These are phyloP conservation scores for Chenopodium suecicum DNA, from an alignment of 148 eudicot genomes.

Conservation along the genomic window DNA sequence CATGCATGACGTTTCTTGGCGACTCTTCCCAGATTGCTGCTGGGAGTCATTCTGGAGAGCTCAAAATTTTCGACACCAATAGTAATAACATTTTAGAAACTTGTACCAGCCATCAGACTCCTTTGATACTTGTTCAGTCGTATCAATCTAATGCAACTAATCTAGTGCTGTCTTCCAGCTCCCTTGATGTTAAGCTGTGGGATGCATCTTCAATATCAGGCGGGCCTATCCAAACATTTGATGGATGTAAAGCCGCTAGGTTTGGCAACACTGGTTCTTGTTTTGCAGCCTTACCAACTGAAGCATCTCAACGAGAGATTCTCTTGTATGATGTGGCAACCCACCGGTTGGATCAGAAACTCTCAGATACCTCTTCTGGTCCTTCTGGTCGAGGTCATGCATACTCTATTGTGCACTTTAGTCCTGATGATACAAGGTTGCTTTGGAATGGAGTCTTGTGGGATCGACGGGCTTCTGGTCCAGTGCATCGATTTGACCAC, in stretches of 20 bases:
- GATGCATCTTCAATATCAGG: constrained; percentile 71
- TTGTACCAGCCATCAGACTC: constrained; percentile 61
- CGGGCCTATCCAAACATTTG: constrained; percentile 90
- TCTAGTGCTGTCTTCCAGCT: constrained; percentile 75
- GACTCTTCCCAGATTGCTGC: constrained; percentile 84
- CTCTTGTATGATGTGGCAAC: constrained; percentile 78
- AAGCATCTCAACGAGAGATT: constrained; percentile 61
- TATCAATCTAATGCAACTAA: constrained; percentile 53
- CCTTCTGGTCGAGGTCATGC: constrained; percentile 59
- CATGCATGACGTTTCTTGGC: constrained; percentile 82
- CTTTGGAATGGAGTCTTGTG: constrained; percentile 96
- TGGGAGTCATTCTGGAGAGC: constrained; percentile 88
- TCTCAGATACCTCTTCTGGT: constrained; percentile 53
- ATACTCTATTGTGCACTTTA: constrained; percentile 78
- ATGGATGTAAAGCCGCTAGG: constrained; percentile 67
- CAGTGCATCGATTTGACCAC: constrained; percentile 83
- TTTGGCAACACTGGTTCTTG: constrained; percentile 65
- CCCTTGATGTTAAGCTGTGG: constrained; percentile 87
- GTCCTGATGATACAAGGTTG: constrained; percentile 76
- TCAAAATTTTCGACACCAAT: constrained; percentile 76
- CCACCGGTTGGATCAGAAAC: constrained; percentile 61
- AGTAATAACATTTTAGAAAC: constrained; percentile 72
- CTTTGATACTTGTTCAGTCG: constrained; percentile 68
- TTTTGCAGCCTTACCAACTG: constrained; percentile 79
- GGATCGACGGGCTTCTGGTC: constrained; percentile 68